Percentiles rank a stretch among this genome's conserved stretches.
Conservation (phyloP, 768 basidiomycete genomes). For the Suillus cothurnatus region DNA sequence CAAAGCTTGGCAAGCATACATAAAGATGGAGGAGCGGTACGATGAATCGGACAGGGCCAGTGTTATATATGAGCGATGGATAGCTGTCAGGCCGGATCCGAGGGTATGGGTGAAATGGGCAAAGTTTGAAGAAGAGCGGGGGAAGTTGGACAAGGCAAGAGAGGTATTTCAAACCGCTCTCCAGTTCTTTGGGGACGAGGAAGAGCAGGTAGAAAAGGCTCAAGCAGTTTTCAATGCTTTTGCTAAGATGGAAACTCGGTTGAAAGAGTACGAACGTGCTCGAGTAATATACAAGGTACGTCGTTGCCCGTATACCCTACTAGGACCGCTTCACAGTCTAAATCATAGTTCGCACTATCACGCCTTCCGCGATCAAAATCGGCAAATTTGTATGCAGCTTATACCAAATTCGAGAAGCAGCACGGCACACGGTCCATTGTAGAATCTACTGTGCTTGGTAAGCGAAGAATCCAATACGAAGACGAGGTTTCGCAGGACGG, state of each 20-base stretch:
- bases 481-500: constrained; percentile 92
- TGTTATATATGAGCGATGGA: constrained; percentile 90
- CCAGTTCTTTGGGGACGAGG: constrained; percentile 89
- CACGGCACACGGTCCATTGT: constrained; percentile 87
- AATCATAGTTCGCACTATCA: constrained; percentile 84
- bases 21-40: constrained; percentile 96
- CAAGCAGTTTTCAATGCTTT: constrained; percentile 93
- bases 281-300: constrained; percentile 94
- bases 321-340: constrained; percentile 5
- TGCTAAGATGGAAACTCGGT: constrained; percentile 94
- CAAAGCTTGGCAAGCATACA: constrained; percentile 99
- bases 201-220: constrained; percentile 83
- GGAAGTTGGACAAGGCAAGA: constrained; percentile 65
- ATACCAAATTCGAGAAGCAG: constrained; percentile 98
- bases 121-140: constrained; percentile 84
- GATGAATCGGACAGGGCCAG: constrained; percentile 91
- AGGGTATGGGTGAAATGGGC: constrained; percentile 84
- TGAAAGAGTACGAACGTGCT: constrained; percentile 97
- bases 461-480: constrained; percentile 98
- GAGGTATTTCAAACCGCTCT: constrained; percentile 90
- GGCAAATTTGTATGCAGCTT: constrained; percentile 82
- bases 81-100: constrained; percentile 75
- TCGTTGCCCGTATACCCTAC: background rate
- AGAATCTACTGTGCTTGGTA: constrained; percentile 93
- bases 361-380: constrained; percentile 94